Evolutionary conservation across 2,329 filamentous ascomycete species (phyloP).

Genomic region (Chaetomiaceae sp.): DNA sequence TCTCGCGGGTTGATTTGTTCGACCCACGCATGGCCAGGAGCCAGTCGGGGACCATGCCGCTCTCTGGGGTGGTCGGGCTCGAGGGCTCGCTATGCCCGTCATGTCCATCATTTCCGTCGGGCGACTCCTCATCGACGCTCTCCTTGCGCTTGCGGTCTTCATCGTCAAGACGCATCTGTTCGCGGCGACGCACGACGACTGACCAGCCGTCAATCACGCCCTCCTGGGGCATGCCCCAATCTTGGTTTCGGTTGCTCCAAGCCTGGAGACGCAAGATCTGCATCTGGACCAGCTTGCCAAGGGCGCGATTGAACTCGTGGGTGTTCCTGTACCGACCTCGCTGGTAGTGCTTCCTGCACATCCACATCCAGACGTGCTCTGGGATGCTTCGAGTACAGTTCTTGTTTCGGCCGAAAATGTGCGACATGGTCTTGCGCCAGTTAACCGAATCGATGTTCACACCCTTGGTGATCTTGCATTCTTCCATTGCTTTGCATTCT

Average conservation of each 20-base stretch:
- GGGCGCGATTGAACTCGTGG: slow-evolving; percentile 54
- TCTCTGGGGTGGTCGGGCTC: slow-evolving; percentile 28
- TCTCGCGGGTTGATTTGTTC: slow-evolving; percentile 44
- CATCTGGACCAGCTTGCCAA: slow-evolving; percentile 58
- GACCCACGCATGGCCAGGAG: slow-evolving; percentile 42
- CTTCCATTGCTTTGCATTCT: slow-evolving; percentile 51
- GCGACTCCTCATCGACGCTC: slow-evolving; percentile 26
- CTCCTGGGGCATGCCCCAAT: slow-evolving; percentile 25
- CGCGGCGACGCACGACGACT: slow-evolving; percentile 59
- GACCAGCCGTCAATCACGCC: slow-evolving; percentile 56
- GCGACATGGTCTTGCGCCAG: slow-evolving; percentile 68
- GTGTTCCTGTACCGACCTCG: slow-evolving; percentile 65
- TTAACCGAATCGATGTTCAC: not conserved
- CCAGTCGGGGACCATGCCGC: slow-evolving; percentile 46
- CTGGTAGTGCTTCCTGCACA: slow-evolving; percentile 81
- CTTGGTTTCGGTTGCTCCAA: slow-evolving; percentile 54
- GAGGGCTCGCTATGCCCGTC: slow-evolving; percentile 24
- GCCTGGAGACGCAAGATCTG: slow-evolving; percentile 59
- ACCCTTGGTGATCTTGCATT: slow-evolving; percentile 47
- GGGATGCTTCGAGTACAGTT: slow-evolving; percentile 67
- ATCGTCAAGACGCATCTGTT: slow-evolving; percentile 44
- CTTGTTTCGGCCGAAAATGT: slow-evolving; percentile 82
- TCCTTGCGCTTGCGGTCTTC: not conserved
- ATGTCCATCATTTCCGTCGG: no score
- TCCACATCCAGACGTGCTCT: slow-evolving; percentile 65